phyloP scores from a whole-genome alignment of 129 eudicot genomes.

The Glebionis coronaria region DNA sequence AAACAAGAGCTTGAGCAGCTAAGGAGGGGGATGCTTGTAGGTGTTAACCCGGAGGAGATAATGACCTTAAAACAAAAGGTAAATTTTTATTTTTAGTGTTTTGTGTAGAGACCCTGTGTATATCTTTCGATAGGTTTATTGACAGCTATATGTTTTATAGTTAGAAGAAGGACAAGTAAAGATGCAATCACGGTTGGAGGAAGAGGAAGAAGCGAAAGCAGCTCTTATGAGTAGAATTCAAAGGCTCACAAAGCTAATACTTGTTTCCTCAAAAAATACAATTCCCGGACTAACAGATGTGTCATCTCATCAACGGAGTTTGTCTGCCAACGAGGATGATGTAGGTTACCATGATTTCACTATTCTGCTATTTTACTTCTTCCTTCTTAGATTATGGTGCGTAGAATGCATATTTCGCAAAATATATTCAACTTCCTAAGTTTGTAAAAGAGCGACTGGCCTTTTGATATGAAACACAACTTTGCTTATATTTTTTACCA shows the following conservation, averaged over 20 bases:
- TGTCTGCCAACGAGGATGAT: constrained; percentile 63
- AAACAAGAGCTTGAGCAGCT: constrained; percentile 93
- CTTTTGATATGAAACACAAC: background rate
- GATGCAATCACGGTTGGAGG: constrained; percentile 96
- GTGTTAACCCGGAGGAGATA: constrained; percentile 86
- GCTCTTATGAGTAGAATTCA: constrained; percentile 99
- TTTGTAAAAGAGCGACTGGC: constrained; percentile 3
- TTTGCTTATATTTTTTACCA: background rate
- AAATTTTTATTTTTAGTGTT: background rate
- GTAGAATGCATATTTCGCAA: background rate
- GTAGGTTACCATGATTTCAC: constrained; percentile 42
- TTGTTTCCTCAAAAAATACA: constrained; percentile 88
- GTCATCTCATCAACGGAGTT: constrained; percentile 52
- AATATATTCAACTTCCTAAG: background rate
- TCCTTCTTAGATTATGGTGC: constrained; percentile 14
- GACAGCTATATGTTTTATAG: constrained; percentile 39
- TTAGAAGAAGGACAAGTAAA: constrained; percentile 98
- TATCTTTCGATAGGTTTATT: constrained; percentile 3
- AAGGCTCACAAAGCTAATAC: constrained; percentile 91
- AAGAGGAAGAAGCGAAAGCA: constrained; percentile 98
- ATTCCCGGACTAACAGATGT: constrained; percentile 65
- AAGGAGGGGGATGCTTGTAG: constrained; percentile 85
- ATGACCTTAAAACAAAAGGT: constrained; percentile 88
- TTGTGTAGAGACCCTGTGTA: background rate
- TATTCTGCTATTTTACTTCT: background rate